Evolutionary conservation across 768 basidiomycete species (phyloP), one percentile per base, ranked within the genome.

Genomic region (Clavaria fumosa): DNA sequence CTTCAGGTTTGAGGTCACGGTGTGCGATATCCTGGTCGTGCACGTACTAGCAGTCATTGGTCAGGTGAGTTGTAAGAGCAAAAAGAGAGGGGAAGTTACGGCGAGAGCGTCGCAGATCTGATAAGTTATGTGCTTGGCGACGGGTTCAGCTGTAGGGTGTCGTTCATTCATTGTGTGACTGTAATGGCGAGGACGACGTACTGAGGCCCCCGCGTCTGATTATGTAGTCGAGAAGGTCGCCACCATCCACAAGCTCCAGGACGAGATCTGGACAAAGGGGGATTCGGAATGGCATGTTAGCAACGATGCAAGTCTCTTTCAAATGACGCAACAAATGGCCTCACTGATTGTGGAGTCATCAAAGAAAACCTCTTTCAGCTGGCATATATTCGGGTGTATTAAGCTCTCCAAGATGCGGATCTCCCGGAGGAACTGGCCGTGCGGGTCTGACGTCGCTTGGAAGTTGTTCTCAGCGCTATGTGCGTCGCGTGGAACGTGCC

Each of bases 1-100:
- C 76, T 61, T 84, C 81, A 1, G 93, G 91, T 55, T 95, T 95
- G 31, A 96, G 60, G 54, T 99, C 95, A 31, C 95, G 80, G 57
- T 97, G 93, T 0, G 88, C 71, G 31, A 99, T 78, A 11, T 78
- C 80, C 49, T 73, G 62, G 5, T 61, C 62, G 43, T 84, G 83
- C 35, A 83, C 73, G 46, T 81, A 84, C 64, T 69, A 34, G 15
- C 23, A 40, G 24, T 19, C 26, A 28, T 18, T 39, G 36, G 48
- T 42, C 6, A 24, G 14, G 2, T 38, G 11, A 6, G 32, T 9
- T 6, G 2, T 28, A 32, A 4, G 19, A 27, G 22, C 14, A 5
- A 19, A 7, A 37, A 14, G 7, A n/a, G 11, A 15, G 20, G 7
- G 14, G 39, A 4, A 53, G 72, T 49, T 54, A 82, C 79, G 14